Base-by-base conservation (phyloP, 225 moss, liverwort and hornwort genomes). In the Takakia lepidozioides region DNA sequence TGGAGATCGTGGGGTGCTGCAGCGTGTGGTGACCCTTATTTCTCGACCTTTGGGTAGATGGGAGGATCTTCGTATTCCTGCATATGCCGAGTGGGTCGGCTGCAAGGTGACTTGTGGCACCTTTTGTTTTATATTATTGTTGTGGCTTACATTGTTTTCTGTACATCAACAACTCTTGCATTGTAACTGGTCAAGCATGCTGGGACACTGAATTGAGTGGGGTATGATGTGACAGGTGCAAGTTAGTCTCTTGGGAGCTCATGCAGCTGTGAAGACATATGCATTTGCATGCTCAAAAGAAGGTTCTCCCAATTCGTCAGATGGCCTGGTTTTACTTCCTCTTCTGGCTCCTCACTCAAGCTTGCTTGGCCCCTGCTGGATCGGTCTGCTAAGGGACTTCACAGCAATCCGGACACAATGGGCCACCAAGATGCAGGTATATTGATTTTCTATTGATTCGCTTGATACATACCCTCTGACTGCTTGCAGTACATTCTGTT, bases 31-130 rank as follows among this genome's bases (percentile, higher is more conserved):
- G 62, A 67, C 67, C 49, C 80, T 99, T 22, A 75, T 99, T 65
- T 81, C 81, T 24, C 69, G 77, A 38, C 87, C 91, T 27, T 71
- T 99, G 51, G 48, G 72, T 47, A 91, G 65, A 66, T 99, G 98
- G 98, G 87, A 87, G 19, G 90, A 99, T 66, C 91, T 87, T 59
- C 83, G 80, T 24, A 83, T 85, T 69, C 82, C 87, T 19, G 74
- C 91, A 27, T 91, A 85, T 47, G 98, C 98, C 26, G 98, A 99
- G 52, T 99, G 98, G 98, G 91, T 99, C 54, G 91, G 98, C 51
- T 93, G 88, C 62, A 79, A 93, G 84, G 86, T 87, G 27, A 14
- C 43, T n/a, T 3, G 18, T 20, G 8, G 15, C 27, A 32, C 30
- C 27, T 29, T n/a, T 24, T 45, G 22, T 16, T 39, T 17, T 20